Base-by-base conservation (phyloP, 2,329 filamentous ascomycete genomes). In the Emergomyces pasteurianus region DNA sequence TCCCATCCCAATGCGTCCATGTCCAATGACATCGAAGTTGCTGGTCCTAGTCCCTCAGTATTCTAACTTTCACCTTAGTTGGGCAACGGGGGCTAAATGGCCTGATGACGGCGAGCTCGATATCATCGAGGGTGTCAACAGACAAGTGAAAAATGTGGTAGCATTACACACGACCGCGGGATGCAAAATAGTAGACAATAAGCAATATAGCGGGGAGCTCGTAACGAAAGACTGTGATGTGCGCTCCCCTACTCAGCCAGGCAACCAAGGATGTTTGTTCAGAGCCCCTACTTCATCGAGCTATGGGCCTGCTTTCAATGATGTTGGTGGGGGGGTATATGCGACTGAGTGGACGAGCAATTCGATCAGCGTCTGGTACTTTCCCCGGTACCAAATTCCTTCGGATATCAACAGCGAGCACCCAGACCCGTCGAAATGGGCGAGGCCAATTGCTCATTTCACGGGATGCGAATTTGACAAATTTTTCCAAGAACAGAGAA, bases 361-460 rank as follows among this genome's bases (percentile, higher is more conserved):
- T 0, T 79, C 79, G 64, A 94, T 97, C 72, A 81, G 81, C 47
- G 80, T 95, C 65, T 96, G 86, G 83, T 92, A 90, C 80, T 96
- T 95, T 75, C 79, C 86, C 0, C 86, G 89, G n/a, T 73, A 72
- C 64, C 71, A 72, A 16, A 83, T 92, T 62, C 89, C 89, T 0
- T 67, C 73, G 2, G 86, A 92, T 71, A 83, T 90, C 63, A 69
- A 74, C 2, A 72, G 78, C 21, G 82, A 80, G 26, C 77, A 67
- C 5, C 89, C 90, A 0, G 76, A 89, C 65, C 87, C 90, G 0
- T 71, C 75, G 1, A 73, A 68, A n/a, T 95, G 91, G 86, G 86
- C 85, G 14, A 75, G 72, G 0, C 89, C 92, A 0, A 71, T 81
- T 1, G 89, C 88, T 10, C 79, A 78, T 40, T 96, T 95, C 74